These are phyloP conservation scores for Porphyrellus cyaneotinctus DNA, from an alignment of 768 basidiomycete genomes.

Conservation along the genomic window DNA sequence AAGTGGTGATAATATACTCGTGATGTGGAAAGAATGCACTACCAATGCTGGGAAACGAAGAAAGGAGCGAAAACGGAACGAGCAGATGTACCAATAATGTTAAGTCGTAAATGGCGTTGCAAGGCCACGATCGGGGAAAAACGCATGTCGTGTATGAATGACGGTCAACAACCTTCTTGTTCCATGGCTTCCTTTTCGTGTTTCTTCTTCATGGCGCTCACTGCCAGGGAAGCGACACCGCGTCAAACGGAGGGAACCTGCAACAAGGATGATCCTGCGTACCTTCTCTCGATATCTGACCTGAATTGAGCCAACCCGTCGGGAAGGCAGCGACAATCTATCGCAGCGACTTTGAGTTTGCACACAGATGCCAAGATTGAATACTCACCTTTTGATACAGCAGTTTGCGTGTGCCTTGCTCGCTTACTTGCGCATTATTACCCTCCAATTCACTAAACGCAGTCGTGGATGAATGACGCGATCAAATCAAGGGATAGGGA, in stretches of 20 bases:
- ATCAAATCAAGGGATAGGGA: not conserved
- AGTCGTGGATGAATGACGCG: not conserved
- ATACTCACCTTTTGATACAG: conserved; percentile 69
- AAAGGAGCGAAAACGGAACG: not conserved
- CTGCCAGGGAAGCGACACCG: conserved; percentile 31
- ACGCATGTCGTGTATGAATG: not conserved
- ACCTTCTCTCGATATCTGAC: conserved; percentile 87
- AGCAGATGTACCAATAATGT: conserved; percentile 19
- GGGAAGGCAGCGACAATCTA: conserved; percentile 81
- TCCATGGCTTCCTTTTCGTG: conserved; percentile 70
- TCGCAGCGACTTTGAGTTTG: not conserved
- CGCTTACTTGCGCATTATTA: conserved; percentile 67
- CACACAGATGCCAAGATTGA: not conserved
- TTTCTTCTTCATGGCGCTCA: conserved; percentile 84
- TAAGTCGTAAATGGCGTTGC: conserved; percentile 8
- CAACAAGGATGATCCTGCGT: conserved; percentile 24
- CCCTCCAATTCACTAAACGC: conserved; percentile 53
- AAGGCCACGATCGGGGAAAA: not conserved
- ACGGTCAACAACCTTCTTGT: conserved; percentile 37
- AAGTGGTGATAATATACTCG: conserved; percentile 16
- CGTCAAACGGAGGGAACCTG: not conserved
- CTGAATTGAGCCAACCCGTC: conserved; percentile 79
- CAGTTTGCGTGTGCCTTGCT: conserved; percentile 74
- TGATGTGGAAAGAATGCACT: not conserved
- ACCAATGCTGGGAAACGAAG: not conserved